Evolutionary conservation across 1,284 basidiomycete genomes (phyloP), one percentile per base, ranked within the genome.

Genomic region (Heterobasidion annosum): DNA sequence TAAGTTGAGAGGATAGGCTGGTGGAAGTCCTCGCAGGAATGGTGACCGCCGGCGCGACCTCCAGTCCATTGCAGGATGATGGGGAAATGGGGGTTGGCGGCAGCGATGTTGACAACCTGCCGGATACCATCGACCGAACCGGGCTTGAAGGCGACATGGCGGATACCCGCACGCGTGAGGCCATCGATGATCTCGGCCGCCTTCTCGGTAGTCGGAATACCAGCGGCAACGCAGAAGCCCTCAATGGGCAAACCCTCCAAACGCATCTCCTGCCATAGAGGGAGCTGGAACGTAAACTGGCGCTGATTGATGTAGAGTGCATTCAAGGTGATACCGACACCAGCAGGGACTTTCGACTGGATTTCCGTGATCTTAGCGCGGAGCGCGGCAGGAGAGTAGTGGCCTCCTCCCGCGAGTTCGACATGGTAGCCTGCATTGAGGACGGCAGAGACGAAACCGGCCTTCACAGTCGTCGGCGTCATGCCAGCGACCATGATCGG

Each of bases 401-500:
- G 96, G 25, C 94, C 97, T 58, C 97, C 96, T 62, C 97, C 97
- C 52, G 96, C 97, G 55, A 99, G 81, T 70, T 99, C 96, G 64
- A 98, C 81, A 68, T 98, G 94, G 71, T 90, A 98, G 1, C 96
- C 96, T 32, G 96, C 95, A 63, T 91, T 83, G 62, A 98, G 85
- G 42, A 96, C 82, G 7, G 96, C 94, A 57, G 86, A 84, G 61
- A 97, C 93, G 68, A 97, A 93, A 46, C 92, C 92, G 51, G 88
- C 88, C 65, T 93, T 88, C 59, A 98, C 94, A 19, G 94, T 98
- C 1, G 86, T 88, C 1, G 94, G 94, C 0, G 94, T 97, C 97
- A 99, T 99, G 61, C 96, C 97, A 50, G 93, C 93, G 49, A 99
- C 93, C 94, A 98, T 98, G 70, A 99, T 88, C 16, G 96, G 96